Evolutionary conservation across 805 yeast genomes (phyloP).

Genomic region (Helenozyma baotianmanensis): DNA sequence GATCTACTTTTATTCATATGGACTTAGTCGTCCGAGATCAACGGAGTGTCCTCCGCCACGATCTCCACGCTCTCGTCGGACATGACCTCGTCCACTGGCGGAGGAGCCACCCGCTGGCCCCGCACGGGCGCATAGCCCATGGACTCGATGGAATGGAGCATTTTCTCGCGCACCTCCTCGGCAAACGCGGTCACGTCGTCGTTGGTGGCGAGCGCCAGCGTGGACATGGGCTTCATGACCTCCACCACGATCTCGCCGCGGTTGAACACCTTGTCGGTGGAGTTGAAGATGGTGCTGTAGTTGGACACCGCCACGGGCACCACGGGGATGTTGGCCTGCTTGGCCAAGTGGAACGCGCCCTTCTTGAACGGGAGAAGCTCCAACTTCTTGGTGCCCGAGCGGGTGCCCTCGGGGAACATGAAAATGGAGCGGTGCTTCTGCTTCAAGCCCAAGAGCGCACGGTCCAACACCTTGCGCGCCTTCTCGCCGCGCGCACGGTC

Average conservation of each 20-base stretch:
- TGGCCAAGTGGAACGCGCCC: conserved; percentile 97
- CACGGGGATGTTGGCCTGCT: conserved; percentile 84
- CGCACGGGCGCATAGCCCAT: conserved; percentile 35
- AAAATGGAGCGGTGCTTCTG: conserved; percentile 67
- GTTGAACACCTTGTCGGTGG: conserved; percentile 60
- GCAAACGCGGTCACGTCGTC: conserved; percentile 67
- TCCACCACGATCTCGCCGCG: conserved; percentile 72
- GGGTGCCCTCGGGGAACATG: conserved; percentile 96
- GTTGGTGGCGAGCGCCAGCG: conserved; percentile 57
- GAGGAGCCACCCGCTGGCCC: conserved; percentile 1
- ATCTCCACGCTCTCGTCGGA: conserved; percentile 14
- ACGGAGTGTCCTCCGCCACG: conserved; percentile 15
- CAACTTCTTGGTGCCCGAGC: conserved; percentile 71
- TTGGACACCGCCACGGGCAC: conserved; percentile 87
- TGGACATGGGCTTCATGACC: conserved; percentile 77
- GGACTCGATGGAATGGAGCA: conserved; percentile 42
- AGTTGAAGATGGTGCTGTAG: conserved; percentile 67
- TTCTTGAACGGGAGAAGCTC: conserved; percentile 84
- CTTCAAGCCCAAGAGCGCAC: conserved; percentile 62
- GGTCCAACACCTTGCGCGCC: conserved; percentile 69
- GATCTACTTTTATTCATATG: not conserved
- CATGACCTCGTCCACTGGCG: conserved; percentile 1
- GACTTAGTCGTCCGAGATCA: conserved; percentile 10
- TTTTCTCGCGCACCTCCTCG: conserved; percentile 49
- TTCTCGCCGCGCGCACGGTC: conserved; percentile 75